Percentiles rank a stretch among this genome's conserved stretches.
phyloP scores from a whole-genome alignment of 768 basidiomycete species.

The Leccinum longicurvipes region DNA sequence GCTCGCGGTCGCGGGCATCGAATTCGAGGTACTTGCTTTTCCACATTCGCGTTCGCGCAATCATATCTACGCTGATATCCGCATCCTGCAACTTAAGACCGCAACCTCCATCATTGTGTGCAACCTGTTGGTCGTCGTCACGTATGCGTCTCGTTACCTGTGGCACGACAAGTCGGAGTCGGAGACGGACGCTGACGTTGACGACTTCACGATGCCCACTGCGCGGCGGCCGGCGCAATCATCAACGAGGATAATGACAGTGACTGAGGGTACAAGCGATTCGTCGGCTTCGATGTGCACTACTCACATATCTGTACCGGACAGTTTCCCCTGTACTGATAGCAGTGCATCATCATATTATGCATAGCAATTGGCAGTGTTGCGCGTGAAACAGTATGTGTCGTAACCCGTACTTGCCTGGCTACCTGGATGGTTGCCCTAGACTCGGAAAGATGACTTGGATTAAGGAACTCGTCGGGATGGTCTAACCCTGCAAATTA shows the following conservation, averaged over 20 bases:
- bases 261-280: too few species aligned
- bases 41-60: not conserved
- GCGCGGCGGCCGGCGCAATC: not conserved
- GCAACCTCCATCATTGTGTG: constrained; percentile 12
- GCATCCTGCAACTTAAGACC: not conserved
- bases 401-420: too few species aligned
- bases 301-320: not conserved
- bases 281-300: not conserved
- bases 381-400: too few species aligned
- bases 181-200: constrained; percentile 1
- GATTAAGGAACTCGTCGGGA: too few species aligned
- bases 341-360: not conserved
- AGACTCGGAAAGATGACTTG: too few species aligned
- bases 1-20: not conserved
- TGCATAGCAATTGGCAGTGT: not conserved
- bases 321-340: not conserved
- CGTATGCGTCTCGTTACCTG: constrained; percentile 11
- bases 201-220: not conserved
- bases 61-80: not conserved
- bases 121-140: constrained; percentile 17
- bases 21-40: constrained; percentile 6
- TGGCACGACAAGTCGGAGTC: not conserved
- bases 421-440: too few species aligned
- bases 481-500: too few species aligned
- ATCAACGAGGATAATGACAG: not conserved